Base-by-base conservation (phyloP, 2,329 filamentous ascomycete genomes). In the Cryphonectria japonica region DNA sequence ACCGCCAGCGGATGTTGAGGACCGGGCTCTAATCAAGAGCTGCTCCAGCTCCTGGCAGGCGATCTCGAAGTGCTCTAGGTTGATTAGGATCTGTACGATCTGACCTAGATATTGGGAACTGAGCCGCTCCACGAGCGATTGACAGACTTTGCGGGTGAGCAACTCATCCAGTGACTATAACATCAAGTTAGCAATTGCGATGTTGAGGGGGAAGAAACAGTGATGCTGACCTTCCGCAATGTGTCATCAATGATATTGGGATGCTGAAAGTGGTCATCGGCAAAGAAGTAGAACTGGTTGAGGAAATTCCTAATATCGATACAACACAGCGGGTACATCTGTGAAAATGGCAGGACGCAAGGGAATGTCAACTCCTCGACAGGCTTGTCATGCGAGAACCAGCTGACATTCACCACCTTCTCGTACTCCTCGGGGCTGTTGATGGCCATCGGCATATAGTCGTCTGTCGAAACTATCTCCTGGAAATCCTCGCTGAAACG, bases 391-490 rank as follows among this genome's bases (percentile, higher is more conserved):
- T 95, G 95, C 0, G 89, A 91, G 80, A 97, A 98, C 95, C 95
- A 99, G 82, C 93, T 97, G 72, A 98, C 94, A 73, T 94, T 96
- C 74, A 98, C 89, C 50, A 99, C 95, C 77, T 98, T 97, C 77
- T 97, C 93, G 78, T 97, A 98, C 78, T 98, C 95, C 76, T 97
- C 95, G 22, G 87, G 82, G 29, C 92, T 94, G 77, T 94, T 93
- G 79, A 98, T 97, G 1, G 94, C 93, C 96, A 99, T 98, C 2
- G 96, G 97, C 95, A 99, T 99, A 81, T 99, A 99, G 81, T 99
- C 96, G 79, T 99, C 96, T 0, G 94, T 98, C n/a, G 93, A 90
- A 22, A 91, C 89, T 76, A 91, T 91, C 87, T 98, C 95, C 79
- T 97, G 92, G 79, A 99, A 99, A 80, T 98, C 95, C 75, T 97